Base-by-base conservation (phyloP, 768 basidiomycete genomes). In the Calocera viscosa region DNA sequence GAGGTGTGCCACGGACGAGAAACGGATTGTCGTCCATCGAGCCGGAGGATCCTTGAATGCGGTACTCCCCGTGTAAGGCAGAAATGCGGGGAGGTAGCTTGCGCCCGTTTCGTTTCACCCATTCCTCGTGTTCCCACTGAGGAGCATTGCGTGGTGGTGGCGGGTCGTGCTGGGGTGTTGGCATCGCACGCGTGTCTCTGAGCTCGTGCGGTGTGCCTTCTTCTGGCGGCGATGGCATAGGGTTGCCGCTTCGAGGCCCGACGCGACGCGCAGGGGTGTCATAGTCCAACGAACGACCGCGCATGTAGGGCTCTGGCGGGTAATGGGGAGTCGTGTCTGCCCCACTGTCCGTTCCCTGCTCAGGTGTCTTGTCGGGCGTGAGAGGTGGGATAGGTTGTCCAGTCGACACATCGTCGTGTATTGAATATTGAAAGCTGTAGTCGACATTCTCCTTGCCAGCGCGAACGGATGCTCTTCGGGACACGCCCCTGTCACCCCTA, bases 281-380 rank as follows among this genome's bases (percentile, higher is more conserved):
- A 32, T 60, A 32, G 19, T 60, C 53, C 24, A 60, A 26, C 24
- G 53, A 60, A 60, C 53, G 53, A 60, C 26, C 53, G 30, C 53
- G 53, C 53, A 60, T 60, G 30, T 60, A 60, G 24, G 53, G 16
- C 22, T 60, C 53, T 5, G 53, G 26, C 2, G 53, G 53, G 53
- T 5, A 32, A 16, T 60, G 53, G 14, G 53, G 53, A 28, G 53
- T 60, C 11, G 53, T 5, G 30, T 60, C 53, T 26, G 24, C 30
- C 16, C 14, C 11, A 26, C 53, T 32, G 30, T 60, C 53, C 5
- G 53, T 60, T 2, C 14, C 53, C 30, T 60, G 53, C 53, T 60
- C 53, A 32, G 53, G 53, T 10, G 53, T 60, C 53, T 60, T 60
- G 22, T 60, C 53, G 5, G 53, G 53, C 16, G 53, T 60, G 53